phyloP scores from a whole-genome alignment of 495 filamentous ascomycete genomes.

The Aspergillus steynii region DNA sequence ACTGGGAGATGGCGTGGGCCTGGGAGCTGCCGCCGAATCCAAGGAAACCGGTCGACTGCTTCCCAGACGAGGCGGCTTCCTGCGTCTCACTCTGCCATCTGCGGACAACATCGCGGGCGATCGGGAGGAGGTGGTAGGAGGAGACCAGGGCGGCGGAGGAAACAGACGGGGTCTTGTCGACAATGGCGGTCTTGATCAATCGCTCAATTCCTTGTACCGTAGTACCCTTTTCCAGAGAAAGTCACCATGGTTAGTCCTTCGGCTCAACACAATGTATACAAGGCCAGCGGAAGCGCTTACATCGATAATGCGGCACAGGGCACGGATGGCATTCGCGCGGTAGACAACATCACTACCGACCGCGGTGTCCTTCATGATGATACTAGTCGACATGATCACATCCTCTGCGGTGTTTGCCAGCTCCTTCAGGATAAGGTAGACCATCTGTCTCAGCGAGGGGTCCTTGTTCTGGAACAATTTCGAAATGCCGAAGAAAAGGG shows the following conservation, averaged over 20 bases:
- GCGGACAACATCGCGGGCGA: slow-evolving; percentile 90
- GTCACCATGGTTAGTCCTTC: slow-evolving; percentile 3
- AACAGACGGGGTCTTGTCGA: slow-evolving; percentile 98
- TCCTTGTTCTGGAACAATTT: slow-evolving; percentile 99
- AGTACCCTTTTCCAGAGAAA: slow-evolving; percentile 60
- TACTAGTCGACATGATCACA: slow-evolving; percentile 99
- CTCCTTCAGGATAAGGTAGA: slow-evolving; percentile 97
- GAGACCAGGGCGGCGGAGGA: slow-evolving; percentile 96
- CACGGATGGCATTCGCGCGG: slow-evolving; percentile 94
- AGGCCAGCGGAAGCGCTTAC: slow-evolving; percentile 49
- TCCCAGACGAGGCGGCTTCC: slow-evolving; percentile 87
- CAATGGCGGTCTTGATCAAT: slow-evolving; percentile 98
- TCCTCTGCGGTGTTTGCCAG: slow-evolving; percentile 94
- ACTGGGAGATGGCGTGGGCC: slow-evolving; percentile 63
- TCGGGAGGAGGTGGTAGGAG: slow-evolving; percentile 95
- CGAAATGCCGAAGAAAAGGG: slow-evolving; percentile 98
- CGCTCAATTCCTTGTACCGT: slow-evolving; percentile 98
- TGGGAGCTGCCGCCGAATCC: slow-evolving; percentile 78
- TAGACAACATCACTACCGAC: slow-evolving; percentile 95
- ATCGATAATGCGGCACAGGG: slow-evolving; percentile 96
- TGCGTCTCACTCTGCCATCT: slow-evolving; percentile 99
- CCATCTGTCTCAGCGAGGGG: slow-evolving; percentile 97
- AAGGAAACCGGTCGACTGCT: slow-evolving; percentile 85
- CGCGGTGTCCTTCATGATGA: slow-evolving; percentile 99
- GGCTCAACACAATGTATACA: slow-evolving; percentile 2